Evolutionary conservation across 495 filamentous ascomycete species (phyloP).

Genomic region (Neohortaea acidophila): DNA sequence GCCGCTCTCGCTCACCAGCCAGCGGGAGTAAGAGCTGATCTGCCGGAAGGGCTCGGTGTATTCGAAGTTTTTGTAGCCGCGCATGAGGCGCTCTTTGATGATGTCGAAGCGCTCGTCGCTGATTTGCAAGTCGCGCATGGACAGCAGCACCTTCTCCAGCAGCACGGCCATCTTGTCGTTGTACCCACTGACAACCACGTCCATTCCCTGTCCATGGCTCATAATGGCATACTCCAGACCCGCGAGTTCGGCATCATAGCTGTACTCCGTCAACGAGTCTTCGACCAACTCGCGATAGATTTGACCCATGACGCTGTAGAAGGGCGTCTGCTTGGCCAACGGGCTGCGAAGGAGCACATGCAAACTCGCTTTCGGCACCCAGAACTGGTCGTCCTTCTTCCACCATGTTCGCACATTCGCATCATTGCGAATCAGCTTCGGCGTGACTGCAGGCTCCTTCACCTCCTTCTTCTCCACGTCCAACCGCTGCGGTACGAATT

Average conservation of each 20-base stretch:
- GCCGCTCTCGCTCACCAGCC: slow-evolving; percentile 58
- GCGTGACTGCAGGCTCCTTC: slow-evolving; percentile 53
- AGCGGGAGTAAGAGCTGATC: slow-evolving; percentile 69
- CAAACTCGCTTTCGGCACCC: slow-evolving; percentile 89
- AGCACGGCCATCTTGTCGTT: slow-evolving; percentile 91
- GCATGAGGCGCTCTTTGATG: slow-evolving; percentile 69
- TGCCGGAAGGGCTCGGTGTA: slow-evolving; percentile 80
- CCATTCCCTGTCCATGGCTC: slow-evolving; percentile 54
- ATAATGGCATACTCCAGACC: slow-evolving; percentile 72
- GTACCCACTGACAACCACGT: slow-evolving; percentile 73
- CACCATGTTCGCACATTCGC: slow-evolving; percentile 76
- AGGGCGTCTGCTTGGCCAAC: slow-evolving; percentile 58
- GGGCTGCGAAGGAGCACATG: slow-evolving; percentile 68
- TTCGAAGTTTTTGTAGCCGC: slow-evolving; percentile 71
- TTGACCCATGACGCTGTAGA: slow-evolving; percentile 57
- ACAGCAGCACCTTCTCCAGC: slow-evolving; percentile 75
- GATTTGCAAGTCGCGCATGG: slow-evolving; percentile 72
- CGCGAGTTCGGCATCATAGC: slow-evolving; percentile 90
- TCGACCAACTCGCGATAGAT: slow-evolving; percentile 78
- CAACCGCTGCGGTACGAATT: slow-evolving; percentile 88
- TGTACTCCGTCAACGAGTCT: slow-evolving; percentile 84
- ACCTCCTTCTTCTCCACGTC: slow-evolving; percentile 90
- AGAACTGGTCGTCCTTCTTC: slow-evolving; percentile 98
- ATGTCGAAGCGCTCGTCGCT: slow-evolving; percentile 75
- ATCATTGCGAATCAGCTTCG: slow-evolving; percentile 79